Evolutionary conservation across 2,329 filamentous ascomycete genomes (phyloP), one percentile per base, ranked within the genome.

Genomic region (Penicillium sp.): DNA sequence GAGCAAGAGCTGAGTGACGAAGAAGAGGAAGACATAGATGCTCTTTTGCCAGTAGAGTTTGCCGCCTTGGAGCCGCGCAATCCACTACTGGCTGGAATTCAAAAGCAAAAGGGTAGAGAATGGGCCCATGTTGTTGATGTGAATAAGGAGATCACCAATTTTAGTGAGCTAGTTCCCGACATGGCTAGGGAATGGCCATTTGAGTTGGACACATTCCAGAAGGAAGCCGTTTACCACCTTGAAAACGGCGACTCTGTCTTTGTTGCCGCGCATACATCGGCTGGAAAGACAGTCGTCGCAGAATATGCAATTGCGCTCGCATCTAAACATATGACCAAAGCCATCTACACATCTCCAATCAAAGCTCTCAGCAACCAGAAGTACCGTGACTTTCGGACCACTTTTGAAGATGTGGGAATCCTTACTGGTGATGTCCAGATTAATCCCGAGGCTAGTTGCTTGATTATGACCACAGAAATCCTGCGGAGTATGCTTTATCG

Each of bases 391-490:
- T 99, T 99, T 71, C 85, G 92, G 53, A 83, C 87, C 52, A 87
- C 85, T 0, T 99, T 99, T 67, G 92, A 96, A 55, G 94, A 99
- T 73, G 94, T 99, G 16, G 94, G 94, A 14, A 97, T 99, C 60
- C 77, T 99, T 60, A 99, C 94, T 0, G 94, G 94, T 55, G 94
- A 99, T 77, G 94, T 99, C 5, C 94, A 99, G 73, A 99, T 99
- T 67, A 92, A 95, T 61, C 91, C 93, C 0, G 94, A 97, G 77
- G 94, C 94, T 24, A 97, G 93, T 75, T 99, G 94, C 76, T 81
- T 99, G 37, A 97, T 99, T 74, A 99, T 99, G 94, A 99, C 94
- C 0, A 99, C 94, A 0, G 94, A 99, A 71, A 99, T 99, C 77
- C 77, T 99, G 54, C 86, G 94, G 54, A 97, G 94, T 79, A 99